A percentile compares a stretch with the other conserved stretches of the same genome.
Evolutionary conservation across 306 rosid species (phyloP).

Genomic region (Purshia tridentata): DNA sequence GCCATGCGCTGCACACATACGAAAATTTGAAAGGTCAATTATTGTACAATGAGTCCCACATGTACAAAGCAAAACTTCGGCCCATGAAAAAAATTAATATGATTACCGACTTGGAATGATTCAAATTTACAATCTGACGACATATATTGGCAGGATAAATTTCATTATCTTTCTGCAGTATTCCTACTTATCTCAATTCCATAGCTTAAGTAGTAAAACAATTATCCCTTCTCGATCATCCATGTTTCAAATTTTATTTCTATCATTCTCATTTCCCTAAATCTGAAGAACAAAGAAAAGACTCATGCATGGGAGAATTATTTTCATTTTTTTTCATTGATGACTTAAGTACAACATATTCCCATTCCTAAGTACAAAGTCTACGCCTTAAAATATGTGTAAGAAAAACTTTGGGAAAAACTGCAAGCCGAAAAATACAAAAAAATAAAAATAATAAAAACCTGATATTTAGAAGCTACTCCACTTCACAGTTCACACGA

Average conservation of each 20-base stretch:
- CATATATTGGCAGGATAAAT: too few species aligned
- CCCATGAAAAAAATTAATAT: too few species aligned
- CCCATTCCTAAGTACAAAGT: slow-evolving; percentile 1
- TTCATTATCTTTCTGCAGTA: too few species aligned
- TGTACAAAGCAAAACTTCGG: not conserved
- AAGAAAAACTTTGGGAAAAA: not conserved
- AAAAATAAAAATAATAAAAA: not conserved
- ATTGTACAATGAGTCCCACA: not conserved
- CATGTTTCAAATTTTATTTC: too few species aligned
- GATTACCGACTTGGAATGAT: too few species aligned
- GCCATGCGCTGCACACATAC: not conserved
- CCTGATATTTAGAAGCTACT: not conserved
- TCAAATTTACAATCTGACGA: too few species aligned
- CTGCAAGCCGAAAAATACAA: not conserved
- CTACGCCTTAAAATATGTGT: not conserved
- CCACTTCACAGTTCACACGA: not conserved
- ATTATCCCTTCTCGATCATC: too few species aligned
- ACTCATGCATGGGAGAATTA: too few species aligned
- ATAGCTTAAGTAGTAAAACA: too few species aligned
- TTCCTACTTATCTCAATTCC: too few species aligned
- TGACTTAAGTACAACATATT: not conserved
- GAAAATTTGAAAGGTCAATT: not conserved
- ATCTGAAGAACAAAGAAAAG: too few species aligned
- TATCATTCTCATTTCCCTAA: too few species aligned
- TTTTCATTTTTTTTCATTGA: not conserved